Conservation (phyloP, 2,329 filamentous ascomycete genomes). For the Aureobasidium lini region DNA sequence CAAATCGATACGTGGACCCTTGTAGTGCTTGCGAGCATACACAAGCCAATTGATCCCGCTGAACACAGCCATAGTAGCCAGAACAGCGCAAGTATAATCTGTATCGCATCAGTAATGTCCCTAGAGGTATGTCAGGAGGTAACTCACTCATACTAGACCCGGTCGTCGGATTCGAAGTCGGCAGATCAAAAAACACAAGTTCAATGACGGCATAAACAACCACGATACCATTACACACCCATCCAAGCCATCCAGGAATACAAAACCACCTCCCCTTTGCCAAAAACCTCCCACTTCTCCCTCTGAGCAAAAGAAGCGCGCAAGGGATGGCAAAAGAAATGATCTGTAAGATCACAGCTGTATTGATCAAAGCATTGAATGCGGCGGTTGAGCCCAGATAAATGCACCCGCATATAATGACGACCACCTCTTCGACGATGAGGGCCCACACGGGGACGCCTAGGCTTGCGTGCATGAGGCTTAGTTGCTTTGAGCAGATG, state of each 20-base stretch:
- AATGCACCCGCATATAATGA: slow-evolving; percentile 30
- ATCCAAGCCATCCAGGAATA: slow-evolving; percentile 13
- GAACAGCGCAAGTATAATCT: slow-evolving; percentile 9
- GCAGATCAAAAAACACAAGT: slow-evolving; percentile 17
- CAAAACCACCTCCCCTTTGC: slow-evolving; percentile 15
- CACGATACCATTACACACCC: slow-evolving; percentile 13
- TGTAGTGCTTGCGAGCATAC: neutral
- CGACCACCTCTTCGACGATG: slow-evolving; percentile 41
- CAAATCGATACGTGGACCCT: neutral
- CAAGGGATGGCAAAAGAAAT: slow-evolving; percentile 18
- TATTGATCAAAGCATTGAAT: slow-evolving; percentile 20
- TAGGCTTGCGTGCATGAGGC: slow-evolving; percentile 42
- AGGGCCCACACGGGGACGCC: slow-evolving; percentile 52
- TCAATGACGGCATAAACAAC: slow-evolving; percentile 11
- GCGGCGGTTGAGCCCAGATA: slow-evolving; percentile 19
- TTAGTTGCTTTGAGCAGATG: slow-evolving; percentile 44
- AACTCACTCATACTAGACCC: slow-evolving; percentile 8
- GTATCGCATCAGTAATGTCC: neutral
- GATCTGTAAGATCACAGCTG: slow-evolving; percentile 18
- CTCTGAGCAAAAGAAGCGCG: slow-evolving; percentile 15
- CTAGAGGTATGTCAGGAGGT: neutral
- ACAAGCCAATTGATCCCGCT: neutral
- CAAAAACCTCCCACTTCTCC: slow-evolving; percentile 8
- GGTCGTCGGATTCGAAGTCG: neutral
- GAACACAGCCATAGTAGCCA: slow-evolving; percentile 5